phyloP scores from a whole-genome alignment of 2,329 filamentous ascomycete genomes.

The Knufia petricola region DNA sequence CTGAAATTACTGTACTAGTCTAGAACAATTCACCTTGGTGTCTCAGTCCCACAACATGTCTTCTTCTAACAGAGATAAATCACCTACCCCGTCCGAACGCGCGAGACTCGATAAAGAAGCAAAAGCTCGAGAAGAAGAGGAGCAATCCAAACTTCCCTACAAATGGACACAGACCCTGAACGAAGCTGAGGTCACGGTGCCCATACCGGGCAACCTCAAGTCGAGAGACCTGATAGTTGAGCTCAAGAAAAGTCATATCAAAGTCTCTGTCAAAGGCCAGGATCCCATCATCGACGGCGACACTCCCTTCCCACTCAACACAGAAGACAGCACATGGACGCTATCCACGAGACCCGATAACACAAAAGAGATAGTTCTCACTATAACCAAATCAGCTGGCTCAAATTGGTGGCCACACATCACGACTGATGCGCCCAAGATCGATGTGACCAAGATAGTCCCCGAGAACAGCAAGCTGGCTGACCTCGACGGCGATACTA shows the following conservation, averaged over 20 bases:
- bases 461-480: constrained; percentile 86
- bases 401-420: constrained; percentile 98
- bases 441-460: constrained; percentile 90
- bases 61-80: background rate
- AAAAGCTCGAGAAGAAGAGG: constrained; percentile 61
- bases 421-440: constrained; percentile 73
- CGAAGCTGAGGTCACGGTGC: constrained; percentile 71
- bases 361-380: constrained; percentile 69
- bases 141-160: constrained; percentile 88
- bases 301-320: constrained; percentile 66
- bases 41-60: background rate
- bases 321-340: constrained; percentile 93
- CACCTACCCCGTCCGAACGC: constrained; percentile 40
- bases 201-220: constrained; percentile 73
- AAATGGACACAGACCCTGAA: constrained; percentile 92
- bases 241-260: constrained; percentile 67
- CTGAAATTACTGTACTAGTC: no score
- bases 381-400: constrained; percentile 93
- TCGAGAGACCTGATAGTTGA: constrained; percentile 73
- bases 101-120: constrained; percentile 48
- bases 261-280: constrained; percentile 80
- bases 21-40: background rate
- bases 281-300: constrained; percentile 74
- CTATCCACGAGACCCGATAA: constrained; percentile 55
- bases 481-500: constrained; percentile 88